Conservation (phyloP, 2,329 filamentous ascomycete species). For the Aspergillus tanneri region DNA sequence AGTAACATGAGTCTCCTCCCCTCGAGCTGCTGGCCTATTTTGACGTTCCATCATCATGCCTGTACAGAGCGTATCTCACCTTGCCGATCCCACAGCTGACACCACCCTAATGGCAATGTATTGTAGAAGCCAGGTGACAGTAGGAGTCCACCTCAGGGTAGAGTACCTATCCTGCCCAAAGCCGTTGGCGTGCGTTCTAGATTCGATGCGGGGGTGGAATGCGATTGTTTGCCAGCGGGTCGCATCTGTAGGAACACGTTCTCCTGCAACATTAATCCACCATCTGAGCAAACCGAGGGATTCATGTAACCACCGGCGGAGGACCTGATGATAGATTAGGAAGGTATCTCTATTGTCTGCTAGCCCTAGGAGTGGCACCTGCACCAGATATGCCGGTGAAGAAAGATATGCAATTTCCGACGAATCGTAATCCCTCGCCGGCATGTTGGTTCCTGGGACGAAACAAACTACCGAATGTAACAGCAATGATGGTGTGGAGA, state of each 20-base stretch:
- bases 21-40: too few species aligned
- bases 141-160: too few species aligned
- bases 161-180: background rate
- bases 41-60: background rate
- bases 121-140: background rate
- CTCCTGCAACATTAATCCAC: background rate
- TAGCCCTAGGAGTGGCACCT: background rate
- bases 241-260: background rate
- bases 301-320: background rate
- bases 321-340: background rate
- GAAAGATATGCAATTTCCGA: background rate
- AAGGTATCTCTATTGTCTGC: background rate
- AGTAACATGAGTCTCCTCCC: background rate
- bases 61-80: background rate
- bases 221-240: background rate
- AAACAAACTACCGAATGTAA: background rate
- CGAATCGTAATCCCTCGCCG: background rate
- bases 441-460: background rate
- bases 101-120: background rate
- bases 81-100: background rate
- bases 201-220: background rate
- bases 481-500: background rate
- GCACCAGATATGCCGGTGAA: background rate
- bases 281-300: background rate
- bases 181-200: background rate